Percentiles rank a stretch among this genome's conserved stretches.
Evolutionary conservation across 192 early-diverging fungal species (phyloP).

Genomic region (Coemansia aciculifera): DNA sequence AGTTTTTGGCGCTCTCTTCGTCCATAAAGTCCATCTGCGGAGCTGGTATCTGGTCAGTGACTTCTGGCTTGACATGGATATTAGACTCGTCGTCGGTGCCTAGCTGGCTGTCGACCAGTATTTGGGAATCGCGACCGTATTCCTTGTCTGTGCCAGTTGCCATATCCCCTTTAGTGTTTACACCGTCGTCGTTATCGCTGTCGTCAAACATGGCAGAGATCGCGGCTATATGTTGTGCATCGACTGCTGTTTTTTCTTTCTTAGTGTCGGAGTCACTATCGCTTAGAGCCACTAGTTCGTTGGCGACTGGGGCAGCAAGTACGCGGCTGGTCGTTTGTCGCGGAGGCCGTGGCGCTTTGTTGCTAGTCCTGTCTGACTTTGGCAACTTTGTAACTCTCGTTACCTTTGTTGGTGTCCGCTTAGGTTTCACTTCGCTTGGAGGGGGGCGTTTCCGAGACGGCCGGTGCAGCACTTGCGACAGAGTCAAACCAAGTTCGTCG

Average conservation of each 20-base stretch:
- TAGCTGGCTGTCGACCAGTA: neutral
- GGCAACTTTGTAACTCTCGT: neutral
- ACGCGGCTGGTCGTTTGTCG: neutral
- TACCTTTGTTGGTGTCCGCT: neutral
- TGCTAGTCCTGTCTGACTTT: neutral
- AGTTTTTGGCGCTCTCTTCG: constrained; percentile 49
- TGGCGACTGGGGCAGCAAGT: neutral
- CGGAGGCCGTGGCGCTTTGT: neutral
- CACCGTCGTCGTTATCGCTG: neutral
- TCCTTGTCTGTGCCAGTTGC: neutral
- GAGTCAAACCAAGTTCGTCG: constrained; percentile 24
- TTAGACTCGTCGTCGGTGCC: neutral
- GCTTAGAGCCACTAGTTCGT: neutral
- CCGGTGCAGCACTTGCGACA: constrained; percentile 16
- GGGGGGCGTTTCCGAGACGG: neutral
- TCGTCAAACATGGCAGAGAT: constrained; percentile 40
- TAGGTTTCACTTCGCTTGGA: neutral
- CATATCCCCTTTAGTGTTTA: neutral
- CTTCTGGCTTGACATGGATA: neutral
- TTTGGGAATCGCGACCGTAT: neutral
- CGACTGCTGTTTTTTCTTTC: neutral
- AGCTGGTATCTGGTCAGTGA: neutral
- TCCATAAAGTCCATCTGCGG: constrained; percentile 43
- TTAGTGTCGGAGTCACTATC: neutral
- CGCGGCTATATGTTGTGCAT: neutral